phyloP scores from a whole-genome alignment of 1,139 yeast species.

The Pneumocystis carinii region DNA sequence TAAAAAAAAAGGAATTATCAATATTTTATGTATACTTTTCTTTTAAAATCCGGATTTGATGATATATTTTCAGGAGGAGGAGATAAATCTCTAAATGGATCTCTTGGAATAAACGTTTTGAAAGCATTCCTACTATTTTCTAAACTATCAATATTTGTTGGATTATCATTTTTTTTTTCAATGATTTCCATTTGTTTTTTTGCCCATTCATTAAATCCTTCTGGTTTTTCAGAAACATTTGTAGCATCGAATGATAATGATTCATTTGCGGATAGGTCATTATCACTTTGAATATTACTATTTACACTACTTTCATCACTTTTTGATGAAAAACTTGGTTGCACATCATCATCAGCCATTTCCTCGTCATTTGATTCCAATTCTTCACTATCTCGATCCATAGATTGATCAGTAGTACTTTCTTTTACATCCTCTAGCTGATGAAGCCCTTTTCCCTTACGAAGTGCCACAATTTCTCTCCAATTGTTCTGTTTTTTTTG shows the following conservation, averaged over 20 bases:
- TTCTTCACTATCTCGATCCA: constrained; percentile 14
- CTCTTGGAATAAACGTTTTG: neutral
- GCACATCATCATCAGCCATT: neutral
- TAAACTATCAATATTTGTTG: constrained; percentile 5
- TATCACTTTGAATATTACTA: neutral
- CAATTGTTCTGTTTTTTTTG: constrained; percentile 22
- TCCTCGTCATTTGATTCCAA: neutral
- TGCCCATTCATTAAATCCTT: constrained; percentile 41
- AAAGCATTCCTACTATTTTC: constrained; percentile 5
- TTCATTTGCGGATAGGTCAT: neutral
- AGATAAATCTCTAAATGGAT: constrained; percentile 35
- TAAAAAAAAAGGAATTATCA: constrained; percentile 40
- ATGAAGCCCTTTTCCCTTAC: constrained; percentile 18
- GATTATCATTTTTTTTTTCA: neutral
- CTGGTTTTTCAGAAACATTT: constrained; percentile 4
- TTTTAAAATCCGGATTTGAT: neutral
- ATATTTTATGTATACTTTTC: neutral
- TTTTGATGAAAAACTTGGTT: neutral
- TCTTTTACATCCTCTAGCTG: constrained; percentile 13
- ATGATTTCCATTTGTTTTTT: constrained; percentile 22
- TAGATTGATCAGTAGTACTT: constrained; percentile 27
- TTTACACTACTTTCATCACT: neutral
- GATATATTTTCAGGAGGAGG: constrained; percentile 45
- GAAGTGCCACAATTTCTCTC: constrained; percentile 18
- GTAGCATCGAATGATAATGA: constrained; percentile 8